Conservation (phyloP, 257 asterid species). For the Forsythia suspensa region DNA sequence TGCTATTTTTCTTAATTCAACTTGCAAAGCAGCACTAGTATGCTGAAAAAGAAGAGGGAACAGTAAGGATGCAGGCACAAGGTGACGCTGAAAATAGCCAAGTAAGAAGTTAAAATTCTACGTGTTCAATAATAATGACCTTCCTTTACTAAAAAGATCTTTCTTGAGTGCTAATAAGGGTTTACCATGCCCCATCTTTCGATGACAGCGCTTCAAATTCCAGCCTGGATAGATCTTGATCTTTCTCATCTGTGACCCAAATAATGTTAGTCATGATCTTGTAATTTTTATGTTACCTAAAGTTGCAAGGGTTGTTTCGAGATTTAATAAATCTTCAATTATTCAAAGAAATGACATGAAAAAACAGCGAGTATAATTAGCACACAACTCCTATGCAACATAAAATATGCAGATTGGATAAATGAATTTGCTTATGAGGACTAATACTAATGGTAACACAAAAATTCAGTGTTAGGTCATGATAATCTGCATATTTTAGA, state of each 20-base stretch:
- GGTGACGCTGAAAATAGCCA: background rate
- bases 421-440: background rate
- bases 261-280: background rate
- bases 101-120: background rate
- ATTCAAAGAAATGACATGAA: background rate
- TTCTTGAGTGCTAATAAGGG: constrained; percentile 6
- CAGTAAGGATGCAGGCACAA: constrained; percentile 10
- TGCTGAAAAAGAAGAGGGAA: background rate
- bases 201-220: constrained; percentile 87
- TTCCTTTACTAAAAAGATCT: background rate
- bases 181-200: constrained; percentile 87
- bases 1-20: background rate
- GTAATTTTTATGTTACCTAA: background rate
- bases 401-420: background rate
- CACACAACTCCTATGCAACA: background rate
- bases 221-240: constrained; percentile 45
- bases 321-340: background rate
- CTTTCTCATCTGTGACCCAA: constrained; percentile 46
- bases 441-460: background rate
- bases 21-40: background rate
- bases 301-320: background rate
- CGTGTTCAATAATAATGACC: background rate
- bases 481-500: background rate
- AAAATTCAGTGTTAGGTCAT: background rate
- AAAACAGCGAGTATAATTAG: background rate